Evolutionary conservation across 78 protist genomes (phyloP).

Genomic region (Polysphondylium violaceum): DNA sequence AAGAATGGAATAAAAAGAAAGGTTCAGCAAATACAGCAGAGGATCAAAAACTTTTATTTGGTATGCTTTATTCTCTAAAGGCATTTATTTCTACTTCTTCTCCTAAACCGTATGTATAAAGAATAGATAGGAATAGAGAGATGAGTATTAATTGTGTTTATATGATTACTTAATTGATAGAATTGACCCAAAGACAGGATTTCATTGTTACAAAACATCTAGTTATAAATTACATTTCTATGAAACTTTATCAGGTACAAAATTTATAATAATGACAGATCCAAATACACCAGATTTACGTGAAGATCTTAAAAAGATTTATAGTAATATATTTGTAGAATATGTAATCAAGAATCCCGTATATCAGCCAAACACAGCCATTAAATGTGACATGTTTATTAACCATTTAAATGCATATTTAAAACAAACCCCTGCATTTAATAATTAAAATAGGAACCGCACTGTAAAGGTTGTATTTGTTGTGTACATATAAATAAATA

Average conservation of each 20-base stretch:
- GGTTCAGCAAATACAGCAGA: constrained; percentile 49
- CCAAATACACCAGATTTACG: constrained; percentile 73
- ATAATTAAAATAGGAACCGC: too few species aligned
- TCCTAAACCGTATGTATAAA: constrained; percentile 74
- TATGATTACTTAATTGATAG: too few species aligned
- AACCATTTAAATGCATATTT: constrained; percentile 45
- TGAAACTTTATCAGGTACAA: constrained; percentile 80
- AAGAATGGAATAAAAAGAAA: constrained; percentile 77
- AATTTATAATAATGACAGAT: constrained; percentile 76
- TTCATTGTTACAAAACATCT: constrained; percentile 76
- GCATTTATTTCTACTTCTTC: constrained; percentile 35
- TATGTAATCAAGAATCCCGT: constrained; percentile 83
- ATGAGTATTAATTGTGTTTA: neutral
- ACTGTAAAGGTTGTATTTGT: too few species aligned
- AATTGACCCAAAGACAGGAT: constrained; percentile 46
- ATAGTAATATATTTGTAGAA: constrained; percentile 74
- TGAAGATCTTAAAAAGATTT: constrained; percentile 75
- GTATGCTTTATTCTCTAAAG: constrained; percentile 79
- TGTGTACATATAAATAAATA: too few species aligned
- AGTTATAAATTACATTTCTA: constrained; percentile 81
- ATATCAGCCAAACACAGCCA: constrained; percentile 21
- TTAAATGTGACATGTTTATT: constrained; percentile 61
- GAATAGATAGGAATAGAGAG: neutral
- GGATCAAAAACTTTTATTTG: constrained; percentile 83
- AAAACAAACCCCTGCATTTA: constrained; percentile 10